These are phyloP conservation scores for Citeromyces nyonsensis DNA, from an alignment of 805 yeast species.

Conservation along the genomic window DNA sequence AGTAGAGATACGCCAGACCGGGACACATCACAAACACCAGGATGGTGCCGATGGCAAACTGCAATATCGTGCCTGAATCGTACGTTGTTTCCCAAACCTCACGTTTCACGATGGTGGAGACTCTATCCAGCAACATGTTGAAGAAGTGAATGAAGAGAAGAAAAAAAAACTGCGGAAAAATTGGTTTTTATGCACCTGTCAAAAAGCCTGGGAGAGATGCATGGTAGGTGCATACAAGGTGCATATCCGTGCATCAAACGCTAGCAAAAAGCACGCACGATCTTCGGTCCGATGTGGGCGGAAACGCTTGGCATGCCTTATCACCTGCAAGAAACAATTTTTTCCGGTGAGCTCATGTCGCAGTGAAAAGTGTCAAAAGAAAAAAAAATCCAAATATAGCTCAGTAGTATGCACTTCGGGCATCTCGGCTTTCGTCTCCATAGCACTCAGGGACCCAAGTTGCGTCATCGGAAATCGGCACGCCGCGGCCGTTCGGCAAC, in stretches of 20 bases:
- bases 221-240: no score
- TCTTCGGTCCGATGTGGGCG: no score
- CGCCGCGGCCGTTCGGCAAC: constrained; percentile 3
- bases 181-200: background rate
- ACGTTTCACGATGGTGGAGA: constrained; percentile 5
- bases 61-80: constrained; percentile 28
- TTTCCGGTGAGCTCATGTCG: no score
- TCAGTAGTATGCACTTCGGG: no score
- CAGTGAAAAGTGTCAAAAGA: no score
- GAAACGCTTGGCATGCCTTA: no score
- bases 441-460: constrained; percentile 1
- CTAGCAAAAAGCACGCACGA: no score
- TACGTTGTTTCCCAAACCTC: constrained; percentile 14
- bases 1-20: constrained; percentile 82
- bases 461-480: constrained; percentile 1
- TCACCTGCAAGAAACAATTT: no score
- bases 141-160: background rate
- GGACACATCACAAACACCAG: constrained; percentile 87
- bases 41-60: constrained; percentile 47
- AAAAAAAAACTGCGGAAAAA: background rate
- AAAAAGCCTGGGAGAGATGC: no score
- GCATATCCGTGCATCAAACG: no score
- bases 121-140: background rate
- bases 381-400: no score
- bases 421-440: no score